Evolutionary conservation across 225 moss, liverwort and hornwort genomes (phyloP).

Genomic region (Bryoerythrophyllum caledonicum): DNA sequence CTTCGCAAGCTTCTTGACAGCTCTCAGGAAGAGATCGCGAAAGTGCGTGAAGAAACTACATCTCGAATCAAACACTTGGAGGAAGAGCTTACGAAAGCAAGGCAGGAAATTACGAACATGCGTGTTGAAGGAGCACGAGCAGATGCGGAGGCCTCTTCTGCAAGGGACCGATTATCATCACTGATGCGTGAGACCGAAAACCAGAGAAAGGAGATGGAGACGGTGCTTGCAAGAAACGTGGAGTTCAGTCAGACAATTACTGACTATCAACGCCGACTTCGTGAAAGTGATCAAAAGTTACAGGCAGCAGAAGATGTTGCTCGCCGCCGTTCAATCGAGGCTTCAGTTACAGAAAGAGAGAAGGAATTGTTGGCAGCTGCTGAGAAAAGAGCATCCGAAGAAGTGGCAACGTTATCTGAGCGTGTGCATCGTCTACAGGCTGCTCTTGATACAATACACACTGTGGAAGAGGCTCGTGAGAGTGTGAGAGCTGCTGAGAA

Average conservation of each 20-base stretch:
- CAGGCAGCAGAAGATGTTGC: constrained; percentile 83
- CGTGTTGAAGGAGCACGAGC: constrained; percentile 81
- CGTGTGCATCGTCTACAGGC: constrained; percentile 89
- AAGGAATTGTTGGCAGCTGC: constrained; percentile 85
- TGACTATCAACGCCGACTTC: constrained; percentile 84
- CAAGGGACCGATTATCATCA: constrained; percentile 77
- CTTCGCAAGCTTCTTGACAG: constrained; percentile 69
- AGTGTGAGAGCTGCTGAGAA: constrained; percentile 72
- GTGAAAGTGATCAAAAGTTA: constrained; percentile 73
- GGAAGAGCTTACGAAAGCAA: constrained; percentile 69
- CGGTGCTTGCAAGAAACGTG: constrained; percentile 81
- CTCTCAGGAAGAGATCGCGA: constrained; percentile 84
- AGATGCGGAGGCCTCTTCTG: constrained; percentile 77
- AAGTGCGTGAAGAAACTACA: constrained; percentile 67
- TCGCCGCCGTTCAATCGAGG: constrained; percentile 70
- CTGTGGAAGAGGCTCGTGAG: constrained; percentile 79
- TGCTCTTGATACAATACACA: constrained; percentile 81
- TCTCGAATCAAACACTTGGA: constrained; percentile 68
- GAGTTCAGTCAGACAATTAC: constrained; percentile 93
- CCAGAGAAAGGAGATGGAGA: constrained; percentile 91
- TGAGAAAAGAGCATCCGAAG: constrained; percentile 90
- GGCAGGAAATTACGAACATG: constrained; percentile 70
- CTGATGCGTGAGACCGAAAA: constrained; percentile 80
- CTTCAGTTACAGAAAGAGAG: constrained; percentile 79
- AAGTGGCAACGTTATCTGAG: constrained; percentile 79